Conservation (phyloP, 2,329 filamentous ascomycete genomes). For the Cladosporium velox region DNA sequence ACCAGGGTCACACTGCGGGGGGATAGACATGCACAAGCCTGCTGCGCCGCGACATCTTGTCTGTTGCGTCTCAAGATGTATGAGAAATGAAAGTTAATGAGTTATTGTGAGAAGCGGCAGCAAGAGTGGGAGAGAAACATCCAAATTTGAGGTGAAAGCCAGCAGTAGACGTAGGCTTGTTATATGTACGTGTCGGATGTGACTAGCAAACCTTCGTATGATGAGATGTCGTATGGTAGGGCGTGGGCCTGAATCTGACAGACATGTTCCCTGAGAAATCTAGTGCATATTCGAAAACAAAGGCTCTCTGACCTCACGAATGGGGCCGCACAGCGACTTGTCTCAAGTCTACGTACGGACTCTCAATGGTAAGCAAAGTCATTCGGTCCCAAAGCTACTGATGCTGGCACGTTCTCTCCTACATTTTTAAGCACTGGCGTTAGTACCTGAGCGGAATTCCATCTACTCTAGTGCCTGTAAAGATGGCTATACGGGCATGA, state of each 20-base stretch:
- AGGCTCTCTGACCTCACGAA: neutral
- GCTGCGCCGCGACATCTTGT: neutral
- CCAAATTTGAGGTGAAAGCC: too few species aligned
- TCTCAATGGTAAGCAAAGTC: neutral
- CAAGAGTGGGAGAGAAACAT: too few species aligned
- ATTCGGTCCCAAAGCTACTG: neutral
- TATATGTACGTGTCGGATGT: too few species aligned
- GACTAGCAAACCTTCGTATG: too few species aligned
- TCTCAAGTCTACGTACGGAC: neutral
- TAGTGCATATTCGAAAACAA: too few species aligned
- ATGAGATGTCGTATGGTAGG: too few species aligned
- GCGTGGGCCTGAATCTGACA: too few species aligned
- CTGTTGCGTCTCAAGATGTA: neutral
- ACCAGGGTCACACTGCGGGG: neutral
- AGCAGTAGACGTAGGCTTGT: too few species aligned
- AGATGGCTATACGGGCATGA: neutral
- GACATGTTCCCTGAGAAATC: too few species aligned
- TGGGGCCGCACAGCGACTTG: neutral
- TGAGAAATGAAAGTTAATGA: neutral
- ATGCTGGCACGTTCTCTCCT: neutral
- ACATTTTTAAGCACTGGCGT: fast-evolving
- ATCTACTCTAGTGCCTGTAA: neutral
- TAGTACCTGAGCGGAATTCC: neutral
- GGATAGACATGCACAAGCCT: neutral
- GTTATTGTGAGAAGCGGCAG: too few species aligned